Conservation (phyloP, 106 monocot genomes). For the Apostasia shenzhenica region DNA sequence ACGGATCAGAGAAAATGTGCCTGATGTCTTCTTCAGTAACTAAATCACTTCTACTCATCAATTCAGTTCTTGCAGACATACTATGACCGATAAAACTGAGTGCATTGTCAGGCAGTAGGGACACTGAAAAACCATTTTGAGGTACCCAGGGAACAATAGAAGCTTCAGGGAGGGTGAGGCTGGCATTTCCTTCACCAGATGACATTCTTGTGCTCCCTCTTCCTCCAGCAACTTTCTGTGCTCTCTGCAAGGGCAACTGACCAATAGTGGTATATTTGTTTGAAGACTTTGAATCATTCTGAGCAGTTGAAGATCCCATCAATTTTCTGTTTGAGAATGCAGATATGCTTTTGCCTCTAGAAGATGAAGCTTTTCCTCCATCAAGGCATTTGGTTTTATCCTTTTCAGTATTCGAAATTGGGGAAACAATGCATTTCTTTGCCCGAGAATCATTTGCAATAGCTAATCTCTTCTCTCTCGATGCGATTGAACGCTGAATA, state of each 20-base stretch:
- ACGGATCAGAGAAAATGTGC: background rate
- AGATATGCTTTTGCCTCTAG: background rate
- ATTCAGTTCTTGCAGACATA: background rate
- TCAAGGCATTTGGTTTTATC: background rate
- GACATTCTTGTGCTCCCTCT: background rate
- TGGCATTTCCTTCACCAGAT: background rate
- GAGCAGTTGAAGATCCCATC: background rate
- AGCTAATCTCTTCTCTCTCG: background rate
- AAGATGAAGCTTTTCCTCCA: background rate
- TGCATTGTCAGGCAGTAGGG: background rate
- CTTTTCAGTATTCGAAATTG: background rate
- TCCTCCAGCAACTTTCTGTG: background rate
- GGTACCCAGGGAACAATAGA: no score
- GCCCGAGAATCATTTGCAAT: background rate
- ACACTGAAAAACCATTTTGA: no score
- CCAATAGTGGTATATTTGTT: background rate
- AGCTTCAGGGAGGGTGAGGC: background rate
- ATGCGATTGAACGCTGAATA: slow-evolving; percentile 2
- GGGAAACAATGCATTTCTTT: no score
- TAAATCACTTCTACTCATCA: background rate
- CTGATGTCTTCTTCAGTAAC: background rate
- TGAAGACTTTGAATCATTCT: background rate
- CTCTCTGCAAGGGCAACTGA: background rate
- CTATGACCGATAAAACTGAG: background rate
- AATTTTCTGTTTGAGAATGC: background rate